Conservation (phyloP, 73 alveolate species). For the Tetrahymena thermophila region DNA sequence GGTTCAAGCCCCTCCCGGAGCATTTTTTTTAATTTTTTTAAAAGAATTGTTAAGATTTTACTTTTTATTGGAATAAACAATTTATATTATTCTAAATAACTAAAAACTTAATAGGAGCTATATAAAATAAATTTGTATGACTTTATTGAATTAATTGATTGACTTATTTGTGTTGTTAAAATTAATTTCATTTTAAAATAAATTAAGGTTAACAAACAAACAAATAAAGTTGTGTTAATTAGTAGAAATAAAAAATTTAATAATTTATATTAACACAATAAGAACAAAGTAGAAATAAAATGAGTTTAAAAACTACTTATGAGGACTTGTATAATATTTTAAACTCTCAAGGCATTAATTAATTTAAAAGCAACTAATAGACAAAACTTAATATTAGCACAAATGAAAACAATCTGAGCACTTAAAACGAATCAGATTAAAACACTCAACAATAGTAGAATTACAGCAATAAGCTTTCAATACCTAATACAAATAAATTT, state of each 20-base stretch:
- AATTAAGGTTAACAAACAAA: too few species aligned
- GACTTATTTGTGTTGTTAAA: too few species aligned
- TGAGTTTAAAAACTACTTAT: neutral
- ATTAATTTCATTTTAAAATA: too few species aligned
- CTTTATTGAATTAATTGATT: too few species aligned
- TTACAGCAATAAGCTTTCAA: too few species aligned
- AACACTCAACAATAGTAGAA: neutral
- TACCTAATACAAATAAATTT: too few species aligned
- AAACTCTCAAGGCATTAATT: neutral
- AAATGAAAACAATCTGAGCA: neutral
- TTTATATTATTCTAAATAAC: too few species aligned
- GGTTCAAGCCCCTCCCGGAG: slow-evolving; percentile 6
- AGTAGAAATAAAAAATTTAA: neutral
- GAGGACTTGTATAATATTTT: neutral
- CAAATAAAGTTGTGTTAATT: neutral
- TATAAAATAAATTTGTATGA: too few species aligned
- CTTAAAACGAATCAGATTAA: neutral
- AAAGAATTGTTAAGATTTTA: neutral
- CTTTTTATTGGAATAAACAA: neutral
- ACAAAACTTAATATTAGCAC: neutral
- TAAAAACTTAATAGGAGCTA: too few species aligned
- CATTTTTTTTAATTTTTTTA: neutral
- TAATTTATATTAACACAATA: too few species aligned
- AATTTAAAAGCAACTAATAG: neutral
- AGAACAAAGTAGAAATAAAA: neutral